Evolutionary conservation across 805 yeast genomes (phyloP).

Genomic region (Sungouiozyma intestinalis): DNA sequence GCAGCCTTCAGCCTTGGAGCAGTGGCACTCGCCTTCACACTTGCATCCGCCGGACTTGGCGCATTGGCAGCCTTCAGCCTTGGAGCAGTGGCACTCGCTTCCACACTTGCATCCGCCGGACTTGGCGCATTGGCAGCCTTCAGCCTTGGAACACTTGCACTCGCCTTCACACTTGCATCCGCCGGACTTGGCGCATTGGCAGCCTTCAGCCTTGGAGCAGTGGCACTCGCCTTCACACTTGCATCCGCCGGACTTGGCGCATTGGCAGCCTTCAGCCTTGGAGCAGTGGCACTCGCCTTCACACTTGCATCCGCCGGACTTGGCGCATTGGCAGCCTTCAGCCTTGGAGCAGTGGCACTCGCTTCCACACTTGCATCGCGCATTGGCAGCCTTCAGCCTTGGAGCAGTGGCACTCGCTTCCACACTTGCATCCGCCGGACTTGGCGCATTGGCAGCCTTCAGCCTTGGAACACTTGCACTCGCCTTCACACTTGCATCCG

Average conservation of each 20-base stretch:
- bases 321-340: background rate
- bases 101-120: background rate
- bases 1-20: background rate
- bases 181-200: too few relatives aligned
- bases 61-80: too few relatives aligned
- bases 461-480: conserved; percentile 1
- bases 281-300: background rate
- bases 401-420: background rate
- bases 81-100: background rate
- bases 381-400: background rate
- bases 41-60: too few relatives aligned
- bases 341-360: background rate
- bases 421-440: conserved; percentile 1
- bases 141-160: background rate
- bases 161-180: background rate
- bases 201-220: too few relatives aligned
- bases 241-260: background rate
- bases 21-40: background rate
- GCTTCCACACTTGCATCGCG: background rate
- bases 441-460: background rate
- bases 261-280: background rate
- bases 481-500: background rate
- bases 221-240: background rate
- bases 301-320: too few relatives aligned
- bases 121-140: background rate